Percentiles rank a stretch among this genome's conserved stretches.
phyloP scores from a whole-genome alignment of 139 green algal genomes.

The Yamagishiella unicocca region DNA sequence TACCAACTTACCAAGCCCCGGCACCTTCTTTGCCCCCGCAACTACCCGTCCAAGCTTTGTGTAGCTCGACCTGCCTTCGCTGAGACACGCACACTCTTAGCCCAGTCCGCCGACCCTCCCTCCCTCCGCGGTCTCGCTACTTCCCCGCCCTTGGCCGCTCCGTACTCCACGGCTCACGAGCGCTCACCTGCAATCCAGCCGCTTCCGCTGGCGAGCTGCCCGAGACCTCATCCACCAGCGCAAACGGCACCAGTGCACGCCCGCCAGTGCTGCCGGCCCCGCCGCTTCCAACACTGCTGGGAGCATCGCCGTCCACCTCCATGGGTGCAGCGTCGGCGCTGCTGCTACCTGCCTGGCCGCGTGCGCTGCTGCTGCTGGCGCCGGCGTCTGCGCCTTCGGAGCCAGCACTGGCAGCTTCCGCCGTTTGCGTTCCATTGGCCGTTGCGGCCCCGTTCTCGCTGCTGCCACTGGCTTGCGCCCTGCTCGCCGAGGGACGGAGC shows the following conservation, averaged over 20 bases:
- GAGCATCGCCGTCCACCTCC: background rate
- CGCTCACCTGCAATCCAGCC: slow-evolving; percentile 74
- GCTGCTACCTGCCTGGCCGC: background rate
- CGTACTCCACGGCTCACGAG: too few relatives aligned
- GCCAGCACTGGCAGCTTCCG: background rate
- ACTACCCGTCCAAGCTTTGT: too few relatives aligned
- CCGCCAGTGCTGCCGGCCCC: background rate
- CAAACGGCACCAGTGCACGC: slow-evolving; percentile 70
- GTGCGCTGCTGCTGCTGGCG: background rate
- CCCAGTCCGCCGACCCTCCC: too few relatives aligned
- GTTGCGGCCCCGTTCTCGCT: too few relatives aligned
- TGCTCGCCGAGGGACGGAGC: too few relatives aligned
- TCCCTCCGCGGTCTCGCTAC: too few relatives aligned
- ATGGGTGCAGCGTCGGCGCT: background rate
- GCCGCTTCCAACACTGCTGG: background rate
- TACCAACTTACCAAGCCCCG: too few relatives aligned
- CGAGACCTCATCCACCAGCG: slow-evolving; percentile 84
- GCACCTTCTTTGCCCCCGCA: too few relatives aligned
- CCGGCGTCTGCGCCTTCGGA: background rate
- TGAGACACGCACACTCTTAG: too few relatives aligned
- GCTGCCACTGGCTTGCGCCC: too few relatives aligned
- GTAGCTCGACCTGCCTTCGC: too few relatives aligned
- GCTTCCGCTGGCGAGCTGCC: slow-evolving; percentile 69
- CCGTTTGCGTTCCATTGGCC: background rate
- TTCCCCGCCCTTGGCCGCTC: too few relatives aligned